Conservation (phyloP, 2,329 filamentous ascomycete genomes). For the Penicillium sp. region DNA sequence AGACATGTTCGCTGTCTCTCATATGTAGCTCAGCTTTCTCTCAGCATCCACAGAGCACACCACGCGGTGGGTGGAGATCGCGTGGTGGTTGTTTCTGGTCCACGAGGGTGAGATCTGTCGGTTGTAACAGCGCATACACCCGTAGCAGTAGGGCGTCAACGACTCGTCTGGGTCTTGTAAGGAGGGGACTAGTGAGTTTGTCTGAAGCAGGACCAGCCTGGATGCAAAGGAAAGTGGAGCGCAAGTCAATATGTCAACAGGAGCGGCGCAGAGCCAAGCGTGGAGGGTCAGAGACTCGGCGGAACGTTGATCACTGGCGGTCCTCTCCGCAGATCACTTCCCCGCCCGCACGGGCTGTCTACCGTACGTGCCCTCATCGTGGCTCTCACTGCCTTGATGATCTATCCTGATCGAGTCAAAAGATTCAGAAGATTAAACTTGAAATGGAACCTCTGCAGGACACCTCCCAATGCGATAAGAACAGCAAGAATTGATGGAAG, state of each 20-base stretch:
- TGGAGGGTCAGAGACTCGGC: slow-evolving; percentile 11
- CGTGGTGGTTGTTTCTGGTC: slow-evolving; percentile 10
- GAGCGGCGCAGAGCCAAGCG: slow-evolving; percentile 9
- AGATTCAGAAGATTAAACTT: too few relatives aligned
- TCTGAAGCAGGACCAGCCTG: slow-evolving; percentile 43
- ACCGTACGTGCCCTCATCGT: too few relatives aligned
- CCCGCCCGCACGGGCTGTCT: slow-evolving; percentile 5
- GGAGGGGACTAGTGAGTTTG: slow-evolving; percentile 17
- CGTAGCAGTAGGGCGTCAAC: slow-evolving; percentile 19
- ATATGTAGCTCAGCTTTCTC: background rate
- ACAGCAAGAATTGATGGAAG: too few relatives aligned
- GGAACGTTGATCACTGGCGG: slow-evolving; percentile 20
- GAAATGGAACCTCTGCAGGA: too few relatives aligned
- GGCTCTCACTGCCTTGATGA: too few relatives aligned
- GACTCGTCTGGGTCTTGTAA: slow-evolving; percentile 15
- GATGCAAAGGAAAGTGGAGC: slow-evolving; percentile 9
- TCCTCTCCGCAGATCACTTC: slow-evolving; percentile 15
- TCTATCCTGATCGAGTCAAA: too few relatives aligned
- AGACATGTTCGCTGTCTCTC: slow-evolving; percentile 43
- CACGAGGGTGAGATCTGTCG: slow-evolving; percentile 8
- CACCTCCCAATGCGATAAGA: too few relatives aligned
- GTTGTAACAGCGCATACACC: slow-evolving; percentile 19
- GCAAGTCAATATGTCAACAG: slow-evolving; percentile 1
- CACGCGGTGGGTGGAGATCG: slow-evolving; percentile 6
- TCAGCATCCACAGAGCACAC: background rate